Evolutionary conservation across 306 rosid species (phyloP).

Genomic region (Ziziphus jujuba): DNA sequence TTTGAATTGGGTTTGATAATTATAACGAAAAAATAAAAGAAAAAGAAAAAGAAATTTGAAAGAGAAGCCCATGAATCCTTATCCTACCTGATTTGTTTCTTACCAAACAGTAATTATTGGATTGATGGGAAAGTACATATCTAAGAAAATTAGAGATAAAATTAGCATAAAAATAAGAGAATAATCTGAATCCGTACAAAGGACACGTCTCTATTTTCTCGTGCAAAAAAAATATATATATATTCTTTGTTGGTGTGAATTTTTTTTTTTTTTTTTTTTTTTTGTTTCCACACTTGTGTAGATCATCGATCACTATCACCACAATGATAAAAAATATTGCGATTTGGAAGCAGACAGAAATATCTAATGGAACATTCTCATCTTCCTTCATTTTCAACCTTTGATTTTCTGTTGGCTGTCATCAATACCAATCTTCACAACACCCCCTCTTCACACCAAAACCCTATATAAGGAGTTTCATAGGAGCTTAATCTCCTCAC

Average conservation of each 20-base stretch:
- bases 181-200: slow-evolving; percentile 51
- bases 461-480: slow-evolving; percentile 51
- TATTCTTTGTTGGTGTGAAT: slow-evolving; percentile 15
- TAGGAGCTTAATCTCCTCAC: slow-evolving; percentile 16
- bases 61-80: too few species aligned
- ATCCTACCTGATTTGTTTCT: too few species aligned
- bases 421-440: not conserved
- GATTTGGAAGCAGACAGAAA: slow-evolving; percentile 37
- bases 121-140: too few species aligned
- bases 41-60: too few species aligned
- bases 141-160: too few species aligned
- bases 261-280: not conserved
- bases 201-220: slow-evolving; percentile 41
- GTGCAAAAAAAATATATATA: too few species aligned
- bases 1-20: not conserved
- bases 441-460: slow-evolving; percentile 25
- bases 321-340: slow-evolving; percentile 30
- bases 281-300: not conserved
- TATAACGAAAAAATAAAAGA: not conserved
- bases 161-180: not conserved
- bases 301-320: slow-evolving; percentile 37
- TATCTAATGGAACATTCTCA: slow-evolving; percentile 52
- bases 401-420: not conserved
- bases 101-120: too few species aligned
- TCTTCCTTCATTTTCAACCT: slow-evolving; percentile 27